phyloP scores from a whole-genome alignment of 495 filamentous ascomycete species.

The Acidomyces sp. region DNA sequence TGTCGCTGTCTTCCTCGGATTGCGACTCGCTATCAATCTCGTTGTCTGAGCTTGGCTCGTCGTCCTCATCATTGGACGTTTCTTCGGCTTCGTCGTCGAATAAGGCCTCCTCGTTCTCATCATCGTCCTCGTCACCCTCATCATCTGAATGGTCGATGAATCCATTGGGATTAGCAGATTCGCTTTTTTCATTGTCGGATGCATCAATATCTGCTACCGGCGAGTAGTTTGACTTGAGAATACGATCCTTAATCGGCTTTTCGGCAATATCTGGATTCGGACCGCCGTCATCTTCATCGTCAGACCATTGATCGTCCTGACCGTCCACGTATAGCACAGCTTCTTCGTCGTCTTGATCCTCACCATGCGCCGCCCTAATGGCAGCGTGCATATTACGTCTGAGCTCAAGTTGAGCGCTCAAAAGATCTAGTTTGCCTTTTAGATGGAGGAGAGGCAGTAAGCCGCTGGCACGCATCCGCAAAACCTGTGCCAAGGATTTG shows the following conservation, averaged over 20 bases:
- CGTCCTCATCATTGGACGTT: conserved; percentile 27
- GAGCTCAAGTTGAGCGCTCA: conserved; percentile 73
- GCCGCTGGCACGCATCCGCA: conserved; percentile 70
- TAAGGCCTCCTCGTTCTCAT: conserved; percentile 12
- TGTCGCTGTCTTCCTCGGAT: conserved; percentile 17
- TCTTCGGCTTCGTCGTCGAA: conserved; percentile 30
- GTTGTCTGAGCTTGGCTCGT: conserved; percentile 29
- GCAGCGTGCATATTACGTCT: conserved; percentile 46
- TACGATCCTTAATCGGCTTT: background rate
- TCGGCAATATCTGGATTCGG: conserved; percentile 10
- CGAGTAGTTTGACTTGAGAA: conserved; percentile 17
- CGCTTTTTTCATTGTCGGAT: conserved; percentile 24
- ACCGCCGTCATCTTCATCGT: conserved; percentile 36
- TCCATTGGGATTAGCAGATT: conserved; percentile 20
- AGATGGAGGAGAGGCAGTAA: conserved; percentile 73
- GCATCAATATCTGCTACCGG: background rate
- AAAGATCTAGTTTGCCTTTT: conserved; percentile 85
- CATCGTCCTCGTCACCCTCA: conserved; percentile 21
- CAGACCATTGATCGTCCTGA: conserved; percentile 21
- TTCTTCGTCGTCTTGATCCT: conserved; percentile 53
- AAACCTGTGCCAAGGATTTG: conserved; percentile 61
- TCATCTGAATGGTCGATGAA: conserved; percentile 18
- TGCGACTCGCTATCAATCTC: conserved; percentile 20
- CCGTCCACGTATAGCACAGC: conserved; percentile 82
- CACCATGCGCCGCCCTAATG: conserved; percentile 22